Evolutionary conservation across 2,329 filamentous ascomycete species (phyloP), one percentile per base, ranked within the genome.

Genomic region (Xylaria digitata): DNA sequence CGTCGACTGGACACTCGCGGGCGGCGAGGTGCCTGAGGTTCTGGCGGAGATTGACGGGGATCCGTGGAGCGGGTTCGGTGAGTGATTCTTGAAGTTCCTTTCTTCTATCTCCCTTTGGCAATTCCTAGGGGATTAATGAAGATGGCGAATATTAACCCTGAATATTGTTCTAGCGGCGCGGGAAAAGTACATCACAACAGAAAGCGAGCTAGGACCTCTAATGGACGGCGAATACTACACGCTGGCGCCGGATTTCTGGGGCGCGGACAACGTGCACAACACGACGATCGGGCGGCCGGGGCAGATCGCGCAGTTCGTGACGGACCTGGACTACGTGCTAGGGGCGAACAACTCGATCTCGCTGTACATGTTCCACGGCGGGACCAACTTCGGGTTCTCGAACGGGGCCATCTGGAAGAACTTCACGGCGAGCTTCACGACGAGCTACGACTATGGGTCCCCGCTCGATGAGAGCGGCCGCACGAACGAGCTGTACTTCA

Each of bases 301-400:
- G 6, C 66, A 69, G n/a, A 66, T 78, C 1, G 63, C 70, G 49
- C 66, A 71, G 43, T 73, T 77, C 40, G 71, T 77, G 26, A 61
- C 64, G 42, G 81, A 82, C 61, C 65, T 83, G 1, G 76, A 77
- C 37, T 80, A 73, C 72, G 77, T 81, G 40, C 72, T 83, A 13
- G 71, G 72, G 1, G 78, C 77, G 30, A 78, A 79, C 49, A 76
- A 78, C 53, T 83, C 82, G 0, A 82, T 86, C 66, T 84, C 80
- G 72, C 71, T 86, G 61, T 85, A 85, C 72, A 85, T 85, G 83
- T 82, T 85, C 66, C 83, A 86, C 67, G 84, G 84, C 3, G 84
- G 83, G 0, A 85, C 83, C 1, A 85, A 84, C 63, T 85, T 81
- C 66, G 84, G 78, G 0, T 83, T 84, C 65, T 75, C 80, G 23